Conservation (phyloP, 208 protist species). For the Wallacemonas sp. region DNA sequence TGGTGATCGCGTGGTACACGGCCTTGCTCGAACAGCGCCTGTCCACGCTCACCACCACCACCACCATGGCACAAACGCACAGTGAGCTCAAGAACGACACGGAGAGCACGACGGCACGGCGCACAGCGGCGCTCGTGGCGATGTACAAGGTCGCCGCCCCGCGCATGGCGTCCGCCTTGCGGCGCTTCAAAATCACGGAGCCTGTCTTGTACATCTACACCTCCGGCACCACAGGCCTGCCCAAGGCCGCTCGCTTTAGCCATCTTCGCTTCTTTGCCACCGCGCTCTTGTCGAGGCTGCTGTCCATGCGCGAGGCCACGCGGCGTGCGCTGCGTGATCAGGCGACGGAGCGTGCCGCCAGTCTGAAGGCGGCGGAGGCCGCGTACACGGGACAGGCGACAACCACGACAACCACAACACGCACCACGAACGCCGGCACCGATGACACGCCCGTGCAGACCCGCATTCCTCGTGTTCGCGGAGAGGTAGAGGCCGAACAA, state of each 20-base stretch:
- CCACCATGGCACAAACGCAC: neutral
- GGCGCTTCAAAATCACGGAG: conserved; percentile 45
- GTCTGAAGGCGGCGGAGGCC: neutral
- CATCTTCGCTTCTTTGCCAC: conserved; percentile 74
- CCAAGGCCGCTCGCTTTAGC: conserved; percentile 78
- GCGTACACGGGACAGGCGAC: neutral
- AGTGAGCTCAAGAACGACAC: too few species aligned
- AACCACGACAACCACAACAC: neutral
- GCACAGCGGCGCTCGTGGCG: neutral
- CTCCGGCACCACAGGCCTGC: conserved; percentile 87
- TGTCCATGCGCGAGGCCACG: conserved; percentile 29
- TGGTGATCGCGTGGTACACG: conserved; percentile 1
- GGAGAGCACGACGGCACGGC: neutral
- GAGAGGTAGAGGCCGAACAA: too few species aligned
- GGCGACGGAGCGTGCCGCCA: conserved; percentile 10
- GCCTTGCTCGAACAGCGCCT: neutral
- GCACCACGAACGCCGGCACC: neutral
- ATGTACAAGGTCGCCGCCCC: neutral
- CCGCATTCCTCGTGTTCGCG: too few species aligned
- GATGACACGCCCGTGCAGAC: too few species aligned
- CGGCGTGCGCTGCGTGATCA: conserved; percentile 36
- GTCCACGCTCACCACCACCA: neutral
- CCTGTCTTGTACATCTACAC: conserved; percentile 83
- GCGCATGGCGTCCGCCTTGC: conserved; percentile 22
- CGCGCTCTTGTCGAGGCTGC: conserved; percentile 44